A percentile compares a stretch with the other conserved stretches of the same genome.
Evolutionary conservation across 805 yeast genomes (phyloP).

Genomic region (Tetrapisispora namnaoensis): DNA sequence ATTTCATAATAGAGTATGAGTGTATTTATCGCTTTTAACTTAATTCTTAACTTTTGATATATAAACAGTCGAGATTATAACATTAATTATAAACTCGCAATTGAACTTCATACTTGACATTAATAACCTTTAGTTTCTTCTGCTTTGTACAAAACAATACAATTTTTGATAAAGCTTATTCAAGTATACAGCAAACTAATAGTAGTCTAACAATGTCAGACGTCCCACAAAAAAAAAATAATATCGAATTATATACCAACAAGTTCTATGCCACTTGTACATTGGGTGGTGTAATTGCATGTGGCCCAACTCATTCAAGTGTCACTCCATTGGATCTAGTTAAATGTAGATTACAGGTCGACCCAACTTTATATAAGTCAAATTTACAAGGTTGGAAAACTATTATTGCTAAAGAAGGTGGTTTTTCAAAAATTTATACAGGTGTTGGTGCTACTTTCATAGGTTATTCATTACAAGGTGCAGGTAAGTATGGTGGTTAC

Average conservation of each 20-base stretch:
- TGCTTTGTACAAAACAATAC: not conserved
- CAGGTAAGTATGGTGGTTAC: constrained; percentile 94
- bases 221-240: not conserved
- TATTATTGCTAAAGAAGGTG: constrained; percentile 73
- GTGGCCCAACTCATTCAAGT: constrained; percentile 93
- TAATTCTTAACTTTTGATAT: not conserved
- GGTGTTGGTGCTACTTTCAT: constrained; percentile 89
- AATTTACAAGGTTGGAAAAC: constrained; percentile 74
- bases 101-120: not conserved
- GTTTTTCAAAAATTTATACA: constrained; percentile 65
- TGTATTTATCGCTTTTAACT: not conserved
- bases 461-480: constrained; percentile 94
- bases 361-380: constrained; percentile 59
- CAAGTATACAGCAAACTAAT: not conserved
- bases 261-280: constrained; percentile 38
- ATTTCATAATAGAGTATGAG: no score
- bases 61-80: not conserved
- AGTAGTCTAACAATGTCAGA: not conserved
- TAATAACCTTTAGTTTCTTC: not conserved
- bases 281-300: constrained; percentile 62
- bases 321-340: constrained; percentile 91
- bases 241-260: constrained; percentile 18
- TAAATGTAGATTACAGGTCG: constrained; percentile 87
- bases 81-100: not conserved
- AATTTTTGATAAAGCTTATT: not conserved